A percentile compares a stretch with the other conserved stretches of the same genome.
Evolutionary conservation across 768 basidiomycete species (phyloP).

Genomic region (Serendipita sp.): DNA sequence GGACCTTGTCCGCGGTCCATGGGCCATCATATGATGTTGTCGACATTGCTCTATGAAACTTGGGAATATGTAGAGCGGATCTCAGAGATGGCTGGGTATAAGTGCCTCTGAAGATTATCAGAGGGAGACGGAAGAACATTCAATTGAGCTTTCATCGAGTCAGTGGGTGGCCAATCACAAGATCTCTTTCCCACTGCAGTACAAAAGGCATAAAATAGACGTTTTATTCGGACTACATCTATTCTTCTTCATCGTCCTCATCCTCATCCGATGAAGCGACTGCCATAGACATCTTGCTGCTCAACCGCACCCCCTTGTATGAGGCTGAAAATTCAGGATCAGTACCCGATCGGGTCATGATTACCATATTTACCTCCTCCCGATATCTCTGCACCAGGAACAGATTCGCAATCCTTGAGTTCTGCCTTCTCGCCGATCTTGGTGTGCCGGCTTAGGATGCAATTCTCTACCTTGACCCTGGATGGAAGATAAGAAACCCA

Average conservation of each 20-base stretch:
- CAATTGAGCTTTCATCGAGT: background rate
- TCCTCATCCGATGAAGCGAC: too few species aligned
- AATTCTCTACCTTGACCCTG: conserved; percentile 64
- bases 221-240: background rate
- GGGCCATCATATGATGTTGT: conserved; percentile 10
- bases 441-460: conserved; percentile 59
- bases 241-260: too few species aligned
- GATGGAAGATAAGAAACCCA: background rate
- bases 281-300: too few species aligned
- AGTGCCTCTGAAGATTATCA: background rate
- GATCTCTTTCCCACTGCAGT: background rate
- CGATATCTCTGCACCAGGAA: background rate
- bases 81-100: background rate
- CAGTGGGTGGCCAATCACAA: background rate
- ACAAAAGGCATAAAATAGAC: too few species aligned
- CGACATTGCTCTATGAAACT: conserved; percentile 6
- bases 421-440: conserved; percentile 57
- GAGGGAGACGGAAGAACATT: background rate
- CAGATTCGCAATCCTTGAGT: conserved; percentile 18
- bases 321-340: too few species aligned
- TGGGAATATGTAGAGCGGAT: background rate
- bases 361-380: background rate
- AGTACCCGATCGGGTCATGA: background rate
- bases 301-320: too few species aligned
- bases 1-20: conserved; percentile 72